Evolutionary conservation across 23 red algal genomes (phyloP).

Genomic region (Gracilaria domingensis): DNA sequence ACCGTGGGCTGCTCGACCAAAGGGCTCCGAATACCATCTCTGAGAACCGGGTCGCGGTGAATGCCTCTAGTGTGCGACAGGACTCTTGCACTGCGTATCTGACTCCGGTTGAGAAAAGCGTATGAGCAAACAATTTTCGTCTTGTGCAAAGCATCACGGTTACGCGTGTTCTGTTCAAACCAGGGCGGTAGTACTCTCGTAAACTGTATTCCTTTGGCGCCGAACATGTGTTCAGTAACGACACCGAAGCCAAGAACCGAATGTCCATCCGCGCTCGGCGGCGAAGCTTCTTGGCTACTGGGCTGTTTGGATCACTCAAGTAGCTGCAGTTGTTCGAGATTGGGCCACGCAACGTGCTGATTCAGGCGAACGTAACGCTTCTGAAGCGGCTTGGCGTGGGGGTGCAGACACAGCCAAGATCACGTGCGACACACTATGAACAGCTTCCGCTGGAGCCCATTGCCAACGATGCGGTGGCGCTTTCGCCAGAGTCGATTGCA

Average conservation of each 20-base stretch:
- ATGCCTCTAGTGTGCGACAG: too few species aligned
- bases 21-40: too few species aligned
- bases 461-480: background rate
- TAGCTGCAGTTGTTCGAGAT: conserved; percentile 68
- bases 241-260: background rate
- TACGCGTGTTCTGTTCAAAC: conserved; percentile 1
- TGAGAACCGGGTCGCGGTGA: too few species aligned
- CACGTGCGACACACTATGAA: background rate
- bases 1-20: background rate
- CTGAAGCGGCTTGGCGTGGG: conserved; percentile 53
- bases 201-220: background rate
- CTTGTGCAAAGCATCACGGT: conserved; percentile 43
- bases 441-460: conserved; percentile 24
- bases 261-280: background rate
- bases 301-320: conserved; percentile 56
- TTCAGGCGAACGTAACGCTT: background rate
- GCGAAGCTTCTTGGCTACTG: conserved; percentile 56
- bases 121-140: conserved; percentile 17
- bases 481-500: background rate
- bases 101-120: background rate
- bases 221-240: background rate
- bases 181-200: background rate
- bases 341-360: conserved; percentile 38
- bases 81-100: conserved; percentile 49
- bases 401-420: background rate